Percentiles rank a stretch among this genome's conserved stretches.
These are phyloP conservation scores for Silene conica DNA, from an alignment of 148 eudicot genomes.

Conservation along the genomic window DNA sequence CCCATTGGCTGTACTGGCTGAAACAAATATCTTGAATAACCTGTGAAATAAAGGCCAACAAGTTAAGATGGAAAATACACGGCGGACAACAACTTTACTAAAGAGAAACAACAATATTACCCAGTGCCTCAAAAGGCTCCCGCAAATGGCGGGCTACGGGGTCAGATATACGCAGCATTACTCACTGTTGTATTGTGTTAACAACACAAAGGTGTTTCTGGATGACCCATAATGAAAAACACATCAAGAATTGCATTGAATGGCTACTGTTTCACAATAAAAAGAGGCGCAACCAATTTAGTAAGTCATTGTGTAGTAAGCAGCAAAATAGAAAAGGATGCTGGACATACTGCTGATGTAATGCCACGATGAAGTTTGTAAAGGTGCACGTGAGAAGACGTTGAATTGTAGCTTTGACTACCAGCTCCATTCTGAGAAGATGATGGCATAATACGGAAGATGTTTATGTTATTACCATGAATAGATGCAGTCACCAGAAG, in stretches of 20 bases:
- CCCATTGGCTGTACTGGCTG: constrained; percentile 94
- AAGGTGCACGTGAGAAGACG: constrained; percentile 76
- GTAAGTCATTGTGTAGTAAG: background rate
- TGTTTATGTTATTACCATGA: constrained; percentile 86
- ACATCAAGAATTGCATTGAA: no score
- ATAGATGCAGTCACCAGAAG: constrained; percentile 92
- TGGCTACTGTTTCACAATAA: no score
- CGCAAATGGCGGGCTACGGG: no score
- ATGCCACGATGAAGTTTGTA: constrained; percentile 97
- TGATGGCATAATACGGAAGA: constrained; percentile 78
- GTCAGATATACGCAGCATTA: no score
- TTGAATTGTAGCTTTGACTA: constrained; percentile 55
- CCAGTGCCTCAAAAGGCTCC: background rate
- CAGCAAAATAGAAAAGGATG: background rate
- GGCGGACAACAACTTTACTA: background rate
- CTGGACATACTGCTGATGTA: constrained; percentile 70
- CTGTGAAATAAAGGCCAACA: constrained; percentile 34
- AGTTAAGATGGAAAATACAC: background rate
- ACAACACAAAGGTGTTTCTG: no score
- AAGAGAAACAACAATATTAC: background rate
- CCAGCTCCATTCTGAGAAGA: constrained; percentile 62
- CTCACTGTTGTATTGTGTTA: no score
- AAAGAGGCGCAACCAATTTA: no score
- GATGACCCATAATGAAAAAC: no score
- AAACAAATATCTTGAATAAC: constrained; percentile 96